Evolutionary conservation across 2,329 filamentous ascomycete genomes (phyloP), one percentile per base, ranked within the genome.

Genomic region (Talaromyces sp.): DNA sequence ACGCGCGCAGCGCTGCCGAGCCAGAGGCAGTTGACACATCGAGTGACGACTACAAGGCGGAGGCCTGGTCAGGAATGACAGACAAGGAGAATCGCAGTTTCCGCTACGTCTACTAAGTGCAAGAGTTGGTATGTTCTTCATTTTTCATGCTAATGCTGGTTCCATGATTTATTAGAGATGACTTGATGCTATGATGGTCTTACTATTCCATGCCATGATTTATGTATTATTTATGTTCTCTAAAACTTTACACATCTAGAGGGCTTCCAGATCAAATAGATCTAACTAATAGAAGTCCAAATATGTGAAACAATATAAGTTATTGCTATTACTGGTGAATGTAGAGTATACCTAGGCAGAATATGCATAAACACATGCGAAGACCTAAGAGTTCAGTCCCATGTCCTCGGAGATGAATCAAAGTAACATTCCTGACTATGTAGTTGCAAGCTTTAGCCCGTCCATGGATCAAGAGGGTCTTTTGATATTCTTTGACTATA

Each of bases 21-120:
- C 37, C 46, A 55, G 15, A 62, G 64, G n/a, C n/a, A n/a, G n/a
- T 63, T 19, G 51, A 53, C 11, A 62, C 62, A 25, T 22, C 62
- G 0, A 64, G 69, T 60, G 64, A 69, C 37, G 60, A 60, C 17
- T 17, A 33, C 36, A 56, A 40, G 7, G 40, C 17, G 4, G 48
- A 39, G 9, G 66, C 66, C 58, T 69, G 68, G 70, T 63, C 66
- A 40, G 71, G 71, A 0, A 55, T 72, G 54, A 73, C 71, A 1
- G 71, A 74, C 59, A 66, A 63, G 54, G 60, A 74, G 58, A 74
- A 74, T 28, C 59, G 57, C 3, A 60, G 57, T 25, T 74, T 74
- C 57, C 63, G 67, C n/a, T 71, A 71, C 61, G 69, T 65, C 17
- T 71, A 79, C 53, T 65, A 70, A 63, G 15, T 7, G 25, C 25